Percentiles rank a stretch among this genome's conserved stretches.
Conservation (phyloP, 176 grass and related monocot genomes). For the Areca catechu region DNA sequence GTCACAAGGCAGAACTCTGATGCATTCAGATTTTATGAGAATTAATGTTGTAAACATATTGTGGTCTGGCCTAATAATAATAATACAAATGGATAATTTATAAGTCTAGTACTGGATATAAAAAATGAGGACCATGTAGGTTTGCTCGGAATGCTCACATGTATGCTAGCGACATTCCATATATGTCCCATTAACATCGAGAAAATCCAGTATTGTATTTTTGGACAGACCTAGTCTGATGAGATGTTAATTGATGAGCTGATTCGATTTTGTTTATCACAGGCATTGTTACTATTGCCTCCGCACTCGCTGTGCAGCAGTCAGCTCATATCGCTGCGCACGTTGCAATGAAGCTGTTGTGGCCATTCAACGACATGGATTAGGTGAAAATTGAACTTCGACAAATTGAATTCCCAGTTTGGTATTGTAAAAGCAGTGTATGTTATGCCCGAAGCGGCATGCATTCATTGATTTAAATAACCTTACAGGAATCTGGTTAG, state of each 20-base stretch:
- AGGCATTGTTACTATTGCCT: slow-evolving; percentile 98
- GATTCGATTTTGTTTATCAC: slow-evolving; percentile 16
- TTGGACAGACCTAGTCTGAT: no score
- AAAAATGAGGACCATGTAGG: no score
- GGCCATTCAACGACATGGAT: slow-evolving; percentile 74
- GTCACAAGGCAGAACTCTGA: no score
- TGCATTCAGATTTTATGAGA: no score
- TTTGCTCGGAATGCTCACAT: no score
- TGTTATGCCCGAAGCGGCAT: not conserved
- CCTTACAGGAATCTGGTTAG: not conserved
- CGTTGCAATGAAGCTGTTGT: slow-evolving; percentile 58
- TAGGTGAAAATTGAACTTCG: slow-evolving; percentile 8
- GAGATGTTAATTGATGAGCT: not conserved
- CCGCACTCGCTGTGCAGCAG: slow-evolving; percentile 51
- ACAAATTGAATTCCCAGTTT: not conserved
- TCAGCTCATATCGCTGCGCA: slow-evolving; percentile 51
- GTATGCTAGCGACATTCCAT: no score
- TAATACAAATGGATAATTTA: no score
- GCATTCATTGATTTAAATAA: slow-evolving; percentile 1
- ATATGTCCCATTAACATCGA: no score
- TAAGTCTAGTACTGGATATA: no score
- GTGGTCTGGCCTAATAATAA: no score
- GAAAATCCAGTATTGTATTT: no score
- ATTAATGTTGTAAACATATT: no score
- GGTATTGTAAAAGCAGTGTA: not conserved